A percentile compares a stretch with the other conserved stretches of the same genome.
Evolutionary conservation across 2,329 filamentous ascomycete species (phyloP).

Genomic region (Fusarium sp.): DNA sequence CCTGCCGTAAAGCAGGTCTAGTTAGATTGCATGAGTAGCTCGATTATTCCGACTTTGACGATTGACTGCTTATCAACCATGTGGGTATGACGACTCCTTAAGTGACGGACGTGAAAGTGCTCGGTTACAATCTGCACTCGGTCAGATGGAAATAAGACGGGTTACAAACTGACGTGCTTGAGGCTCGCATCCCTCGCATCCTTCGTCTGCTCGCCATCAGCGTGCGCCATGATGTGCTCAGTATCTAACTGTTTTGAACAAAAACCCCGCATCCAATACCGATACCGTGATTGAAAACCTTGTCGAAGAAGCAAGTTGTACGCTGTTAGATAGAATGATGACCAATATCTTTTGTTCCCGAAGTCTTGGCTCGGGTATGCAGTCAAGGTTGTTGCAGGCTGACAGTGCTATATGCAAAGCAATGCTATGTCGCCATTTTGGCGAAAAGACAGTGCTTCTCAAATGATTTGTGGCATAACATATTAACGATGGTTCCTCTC

Average conservation of each 20-base stretch:
- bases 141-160: neutral
- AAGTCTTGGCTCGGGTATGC: neutral
- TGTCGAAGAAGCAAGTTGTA: neutral
- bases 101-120: neutral
- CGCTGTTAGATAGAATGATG: neutral
- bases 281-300: neutral
- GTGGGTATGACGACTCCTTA: neutral
- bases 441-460: neutral
- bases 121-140: neutral
- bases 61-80: neutral
- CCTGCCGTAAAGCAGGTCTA: constrained; percentile 15
- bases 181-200: neutral
- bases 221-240: neutral
- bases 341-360: neutral
- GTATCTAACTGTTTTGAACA: neutral
- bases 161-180: neutral
- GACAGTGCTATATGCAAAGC: neutral
- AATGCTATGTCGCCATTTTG: neutral
- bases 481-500: neutral
- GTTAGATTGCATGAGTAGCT: neutral
- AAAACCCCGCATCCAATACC: neutral
- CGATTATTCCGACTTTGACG: no score
- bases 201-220: neutral
- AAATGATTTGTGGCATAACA: neutral
- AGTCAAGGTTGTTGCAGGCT: no score